Evolutionary conservation across 495 filamentous ascomycete species (phyloP).

Genomic region (Hyaloscypha bicolor): DNA sequence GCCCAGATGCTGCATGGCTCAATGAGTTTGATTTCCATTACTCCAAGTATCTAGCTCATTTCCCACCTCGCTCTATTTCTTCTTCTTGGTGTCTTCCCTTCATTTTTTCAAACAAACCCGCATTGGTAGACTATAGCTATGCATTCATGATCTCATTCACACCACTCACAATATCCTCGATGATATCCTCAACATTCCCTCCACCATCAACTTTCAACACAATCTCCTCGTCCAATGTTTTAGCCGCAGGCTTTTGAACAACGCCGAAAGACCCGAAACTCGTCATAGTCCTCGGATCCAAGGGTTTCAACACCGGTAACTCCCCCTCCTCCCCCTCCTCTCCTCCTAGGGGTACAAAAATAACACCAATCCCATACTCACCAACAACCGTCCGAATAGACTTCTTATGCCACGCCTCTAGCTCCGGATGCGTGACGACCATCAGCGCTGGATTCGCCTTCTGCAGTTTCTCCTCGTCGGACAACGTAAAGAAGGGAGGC

Average conservation of each 20-base stretch:
- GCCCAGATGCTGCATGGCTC: too few relatives aligned
- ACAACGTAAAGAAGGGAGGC: constrained; percentile 22
- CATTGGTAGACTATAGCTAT: not conserved
- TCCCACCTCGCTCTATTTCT: too few relatives aligned
- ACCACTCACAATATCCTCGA: constrained; percentile 24
- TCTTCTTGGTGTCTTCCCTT: too few relatives aligned
- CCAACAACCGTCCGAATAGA: constrained; percentile 20
- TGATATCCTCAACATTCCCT: constrained; percentile 18
- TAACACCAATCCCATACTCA: constrained; percentile 27
- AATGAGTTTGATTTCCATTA: too few relatives aligned
- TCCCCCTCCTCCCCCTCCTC: constrained; percentile 26
- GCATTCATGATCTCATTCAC: constrained; percentile 30
- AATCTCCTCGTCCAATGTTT: constrained; percentile 27
- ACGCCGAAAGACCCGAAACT: constrained; percentile 23
- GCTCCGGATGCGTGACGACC: constrained; percentile 30
- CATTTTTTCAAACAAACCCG: too few relatives aligned
- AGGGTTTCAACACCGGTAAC: constrained; percentile 25
- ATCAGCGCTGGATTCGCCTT: constrained; percentile 26
- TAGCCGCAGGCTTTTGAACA: constrained; percentile 5
- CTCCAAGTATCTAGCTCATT: too few relatives aligned
- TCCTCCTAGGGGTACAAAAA: constrained; percentile 30
- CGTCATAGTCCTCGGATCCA: constrained; percentile 29
- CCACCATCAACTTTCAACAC: constrained; percentile 22
- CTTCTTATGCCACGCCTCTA: constrained; percentile 28
- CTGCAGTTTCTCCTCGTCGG: constrained; percentile 16